Evolutionary conservation across 2,329 filamentous ascomycete species (phyloP), one percentile per base, ranked within the genome.

Genomic region (Alternaria sp.): DNA sequence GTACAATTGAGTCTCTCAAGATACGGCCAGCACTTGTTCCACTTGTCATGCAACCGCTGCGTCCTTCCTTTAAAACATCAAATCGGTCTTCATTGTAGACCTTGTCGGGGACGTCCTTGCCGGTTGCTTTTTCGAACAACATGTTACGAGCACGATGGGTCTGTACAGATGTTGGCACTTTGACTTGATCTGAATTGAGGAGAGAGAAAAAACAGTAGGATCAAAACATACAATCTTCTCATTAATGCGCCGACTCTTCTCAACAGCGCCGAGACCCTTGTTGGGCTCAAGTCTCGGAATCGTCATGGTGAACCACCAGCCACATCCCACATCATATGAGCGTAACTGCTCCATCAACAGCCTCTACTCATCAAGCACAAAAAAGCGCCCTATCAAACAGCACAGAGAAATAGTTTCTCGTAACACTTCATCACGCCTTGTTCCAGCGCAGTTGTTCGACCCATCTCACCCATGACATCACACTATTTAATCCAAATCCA

Each of bases 111-210:
- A 84, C 76, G 8, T 83, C 63, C 66, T 80, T 81, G 51, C 81
- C 84, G 58, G 83, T 84, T 7, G 71, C 63, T 70, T 83, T 82
- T 72, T 86, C 83, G 52, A 85, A 85, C 65, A 85, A 85, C 65
- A 81, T 67, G 21, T 74, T 76, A 53, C 84, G 76, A 4, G 77
- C 80, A 40, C 75, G 72, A 69, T 86, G 83, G 54, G 83, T 85
- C 73, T 77, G 52, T 1, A 23, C 17, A 5, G 33, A 11, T 14
- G 11, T 34, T 44, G 49, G 58, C 11, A 40, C 23, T 14, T 17
- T n/a, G 9, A 14, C 9, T 24, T 33, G 6, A 54, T 54, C 24
- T 24, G 31, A 2, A 33, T 17, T 39, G 13, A n/a, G 17, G 17
- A n/a, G 8, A 24, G 21, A 29, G 26, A 1, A n/a, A 24, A n/a